These are phyloP conservation scores for Penicillium sp. DNA, from an alignment of 2,329 filamentous ascomycete species.

Conservation along the genomic window DNA sequence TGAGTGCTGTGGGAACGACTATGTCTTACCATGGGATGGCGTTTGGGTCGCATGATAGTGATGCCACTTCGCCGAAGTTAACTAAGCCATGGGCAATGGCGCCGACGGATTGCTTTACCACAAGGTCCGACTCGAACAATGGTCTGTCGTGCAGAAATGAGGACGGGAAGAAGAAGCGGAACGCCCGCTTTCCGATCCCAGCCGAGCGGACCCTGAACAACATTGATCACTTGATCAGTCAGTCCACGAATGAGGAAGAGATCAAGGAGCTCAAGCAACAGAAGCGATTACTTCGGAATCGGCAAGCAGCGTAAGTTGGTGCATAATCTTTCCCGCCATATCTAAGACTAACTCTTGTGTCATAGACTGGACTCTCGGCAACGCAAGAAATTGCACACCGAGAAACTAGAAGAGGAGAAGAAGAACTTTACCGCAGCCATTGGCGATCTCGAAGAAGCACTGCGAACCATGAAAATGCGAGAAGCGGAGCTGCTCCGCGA, in stretches of 20 bases:
- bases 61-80: constrained; percentile 60
- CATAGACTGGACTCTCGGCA: constrained; percentile 87
- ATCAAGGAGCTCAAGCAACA: constrained; percentile 99
- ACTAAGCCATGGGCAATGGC: constrained; percentile 55
- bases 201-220: constrained; percentile 88
- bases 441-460: constrained; percentile 71
- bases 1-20: constrained; percentile 38
- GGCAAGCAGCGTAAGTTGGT: constrained; percentile 83
- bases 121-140: constrained; percentile 52
- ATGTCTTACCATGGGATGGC: constrained; percentile 48
- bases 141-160: constrained; percentile 66
- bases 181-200: constrained; percentile 94
- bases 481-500: constrained; percentile 50
- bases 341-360: not conserved
- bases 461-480: constrained; percentile 64
- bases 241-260: constrained; percentile 77
- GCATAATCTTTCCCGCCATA: constrained; percentile 9
- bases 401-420: constrained; percentile 94
- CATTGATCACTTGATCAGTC: constrained; percentile 87
- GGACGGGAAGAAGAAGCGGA: constrained; percentile 97
- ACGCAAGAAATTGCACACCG: constrained; percentile 96
- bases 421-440: constrained; percentile 80
- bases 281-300: constrained; percentile 88
- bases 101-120: constrained; percentile 49
- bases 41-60: constrained; percentile 47